Evolutionary conservation across 345 rosid species (phyloP).

Genomic region (Leavenworthia alabamica): DNA sequence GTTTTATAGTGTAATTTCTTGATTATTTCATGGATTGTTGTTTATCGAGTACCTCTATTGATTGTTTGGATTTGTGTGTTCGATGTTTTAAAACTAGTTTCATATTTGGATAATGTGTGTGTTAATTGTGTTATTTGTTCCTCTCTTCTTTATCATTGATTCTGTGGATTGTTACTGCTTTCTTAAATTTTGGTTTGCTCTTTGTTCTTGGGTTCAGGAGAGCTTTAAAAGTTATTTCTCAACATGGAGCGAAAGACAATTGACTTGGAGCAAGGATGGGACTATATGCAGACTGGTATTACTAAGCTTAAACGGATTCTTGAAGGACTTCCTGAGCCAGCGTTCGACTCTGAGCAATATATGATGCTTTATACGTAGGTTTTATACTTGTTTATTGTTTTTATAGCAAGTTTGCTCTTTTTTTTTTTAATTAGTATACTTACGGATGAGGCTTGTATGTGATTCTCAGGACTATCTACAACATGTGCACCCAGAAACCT

Average conservation of each 20-base stretch:
- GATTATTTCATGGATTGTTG: background rate
- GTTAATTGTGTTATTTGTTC: background rate
- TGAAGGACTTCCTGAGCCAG: slow-evolving; percentile 56
- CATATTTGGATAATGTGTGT: slow-evolving; percentile 6
- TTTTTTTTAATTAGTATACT: background rate
- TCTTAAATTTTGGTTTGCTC: background rate
- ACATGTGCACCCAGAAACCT: slow-evolving; percentile 86
- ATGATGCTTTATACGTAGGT: slow-evolving; percentile 78
- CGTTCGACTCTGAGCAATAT: slow-evolving; percentile 62
- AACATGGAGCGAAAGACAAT: slow-evolving; percentile 58
- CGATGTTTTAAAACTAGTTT: background rate
- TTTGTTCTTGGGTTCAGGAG: slow-evolving; percentile 4
- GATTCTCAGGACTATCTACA: slow-evolving; percentile 55
- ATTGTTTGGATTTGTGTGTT: background rate
- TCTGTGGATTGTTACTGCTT: background rate
- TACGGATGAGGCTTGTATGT: background rate
- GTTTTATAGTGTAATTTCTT: slow-evolving; percentile 10
- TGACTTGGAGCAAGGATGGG: slow-evolving; percentile 84
- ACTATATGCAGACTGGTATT: slow-evolving; percentile 65
- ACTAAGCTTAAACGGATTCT: slow-evolving; percentile 68
- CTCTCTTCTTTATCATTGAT: background rate
- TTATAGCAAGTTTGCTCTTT: background rate
- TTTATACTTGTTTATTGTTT: background rate
- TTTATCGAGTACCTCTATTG: background rate
- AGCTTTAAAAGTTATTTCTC: background rate